Percentiles rank a stretch among this genome's conserved stretches.
phyloP scores from a whole-genome alignment of 78 protist species.

The Abeoforma whisleri region DNA sequence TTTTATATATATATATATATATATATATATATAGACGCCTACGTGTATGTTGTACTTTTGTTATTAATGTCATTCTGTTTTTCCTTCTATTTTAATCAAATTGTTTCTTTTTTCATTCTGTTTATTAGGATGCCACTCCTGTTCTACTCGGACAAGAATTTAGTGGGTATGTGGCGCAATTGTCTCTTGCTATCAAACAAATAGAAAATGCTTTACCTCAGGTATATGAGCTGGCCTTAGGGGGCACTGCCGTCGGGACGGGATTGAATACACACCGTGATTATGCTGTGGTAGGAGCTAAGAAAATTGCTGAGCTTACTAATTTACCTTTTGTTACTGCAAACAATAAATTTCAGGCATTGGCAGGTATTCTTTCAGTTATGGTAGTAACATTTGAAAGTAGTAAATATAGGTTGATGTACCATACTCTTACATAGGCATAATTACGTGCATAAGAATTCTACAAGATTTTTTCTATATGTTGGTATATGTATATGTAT shows the following conservation, averaged over 20 bases:
- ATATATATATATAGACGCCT: no score
- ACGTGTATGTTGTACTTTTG: no score
- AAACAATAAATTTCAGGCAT: slow-evolving; percentile 82
- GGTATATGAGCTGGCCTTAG: slow-evolving; percentile 71
- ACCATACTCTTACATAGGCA: no score
- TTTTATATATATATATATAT: no score
- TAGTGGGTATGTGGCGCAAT: slow-evolving; percentile 69
- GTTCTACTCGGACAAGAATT: slow-evolving; percentile 86
- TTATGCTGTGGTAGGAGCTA: slow-evolving; percentile 60
- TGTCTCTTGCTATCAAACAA: slow-evolving; percentile 56
- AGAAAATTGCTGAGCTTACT: slow-evolving; percentile 58
- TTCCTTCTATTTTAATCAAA: no score
- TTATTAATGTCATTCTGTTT: no score
- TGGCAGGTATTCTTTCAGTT: no score
- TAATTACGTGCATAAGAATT: no score
- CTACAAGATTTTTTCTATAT: no score
- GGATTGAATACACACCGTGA: slow-evolving; percentile 77
- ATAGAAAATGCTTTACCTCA: slow-evolving; percentile 50
- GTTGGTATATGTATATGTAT: no score
- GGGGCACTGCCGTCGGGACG: slow-evolving; percentile 96
- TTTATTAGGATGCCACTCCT: slow-evolving; percentile 78
- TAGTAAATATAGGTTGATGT: no score
- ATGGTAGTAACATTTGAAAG: no score
- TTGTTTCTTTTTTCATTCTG: neutral
- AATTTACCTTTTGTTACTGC: slow-evolving; percentile 73